phyloP scores from a whole-genome alignment of 169 alveolate genomes.

The Pseudocohnilembus persalinus region DNA sequence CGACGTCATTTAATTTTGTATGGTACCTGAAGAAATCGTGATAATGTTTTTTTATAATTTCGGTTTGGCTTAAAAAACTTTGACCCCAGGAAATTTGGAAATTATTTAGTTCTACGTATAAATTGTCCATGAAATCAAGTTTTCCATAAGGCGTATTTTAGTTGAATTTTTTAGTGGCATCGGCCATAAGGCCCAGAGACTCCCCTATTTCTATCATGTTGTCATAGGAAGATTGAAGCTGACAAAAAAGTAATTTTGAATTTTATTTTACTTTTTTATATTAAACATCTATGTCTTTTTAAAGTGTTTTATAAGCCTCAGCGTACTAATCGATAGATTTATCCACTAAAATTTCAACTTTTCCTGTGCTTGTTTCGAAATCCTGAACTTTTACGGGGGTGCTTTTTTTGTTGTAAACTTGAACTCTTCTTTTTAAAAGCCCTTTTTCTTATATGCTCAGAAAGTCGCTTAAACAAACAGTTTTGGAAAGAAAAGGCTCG shows the following conservation, averaged over 20 bases:
- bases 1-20: neutral
- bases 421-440: neutral
- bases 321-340: neutral
- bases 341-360: neutral
- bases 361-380: neutral
- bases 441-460: neutral
- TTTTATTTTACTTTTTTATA: too few species aligned
- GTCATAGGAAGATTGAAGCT: neutral
- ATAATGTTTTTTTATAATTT: neutral
- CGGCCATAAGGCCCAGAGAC: neutral
- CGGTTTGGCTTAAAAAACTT: neutral
- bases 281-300: neutral
- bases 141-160: neutral
- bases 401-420: neutral
- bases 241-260: neutral
- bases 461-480: neutral
- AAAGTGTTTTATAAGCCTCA: neutral
- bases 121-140: neutral
- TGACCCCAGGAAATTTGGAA: neutral
- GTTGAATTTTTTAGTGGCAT: neutral
- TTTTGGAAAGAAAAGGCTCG: neutral
- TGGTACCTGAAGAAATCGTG: neutral
- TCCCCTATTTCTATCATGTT: neutral
- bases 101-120: neutral
- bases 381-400: neutral